These are phyloP conservation scores for Agrocybe pediades DNA, from an alignment of 768 basidiomycete genomes.

Conservation along the genomic window DNA sequence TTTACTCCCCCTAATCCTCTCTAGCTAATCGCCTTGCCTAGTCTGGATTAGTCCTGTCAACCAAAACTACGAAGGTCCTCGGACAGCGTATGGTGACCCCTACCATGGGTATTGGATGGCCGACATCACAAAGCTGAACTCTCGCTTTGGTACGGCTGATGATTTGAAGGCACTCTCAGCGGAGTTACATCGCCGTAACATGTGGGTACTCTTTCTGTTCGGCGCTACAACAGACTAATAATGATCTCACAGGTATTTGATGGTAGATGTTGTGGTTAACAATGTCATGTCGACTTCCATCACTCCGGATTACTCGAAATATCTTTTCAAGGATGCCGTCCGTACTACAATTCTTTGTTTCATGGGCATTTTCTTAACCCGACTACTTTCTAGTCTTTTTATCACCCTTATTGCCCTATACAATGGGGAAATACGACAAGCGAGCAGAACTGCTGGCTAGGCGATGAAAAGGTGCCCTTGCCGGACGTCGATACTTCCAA, in stretches of 20 bases:
- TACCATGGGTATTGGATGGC: constrained; percentile 89
- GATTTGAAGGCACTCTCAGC: constrained; percentile 69
- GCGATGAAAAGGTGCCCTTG: constrained; percentile 71
- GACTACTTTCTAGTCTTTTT: constrained; percentile 48
- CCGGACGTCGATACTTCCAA: constrained; percentile 81
- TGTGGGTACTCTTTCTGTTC: constrained; percentile 42
- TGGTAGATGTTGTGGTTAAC: constrained; percentile 86
- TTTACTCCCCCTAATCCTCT: not conserved
- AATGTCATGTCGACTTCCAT: constrained; percentile 77
- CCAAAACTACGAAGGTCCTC: constrained; percentile 73
- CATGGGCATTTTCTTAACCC: not conserved
- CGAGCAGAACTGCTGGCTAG: constrained; percentile 82
- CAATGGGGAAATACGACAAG: constrained; percentile 70
- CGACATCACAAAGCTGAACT: constrained; percentile 68
- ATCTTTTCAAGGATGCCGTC: constrained; percentile 68
- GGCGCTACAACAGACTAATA: not conserved
- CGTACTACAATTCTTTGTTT: constrained; percentile 20
- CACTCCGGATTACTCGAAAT: constrained; percentile 64
- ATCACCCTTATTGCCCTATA: constrained; percentile 80
- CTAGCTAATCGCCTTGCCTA: constrained; percentile 20
- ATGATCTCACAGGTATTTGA: constrained; percentile 55
- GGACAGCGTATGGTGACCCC: constrained; percentile 75
- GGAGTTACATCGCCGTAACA: constrained; percentile 70
- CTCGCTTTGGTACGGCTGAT: constrained; percentile 68
- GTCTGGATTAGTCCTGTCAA: constrained; percentile 87